These are phyloP conservation scores for Infundibulicybe gibba DNA, from an alignment of 768 basidiomycete species.

Conservation along the genomic window DNA sequence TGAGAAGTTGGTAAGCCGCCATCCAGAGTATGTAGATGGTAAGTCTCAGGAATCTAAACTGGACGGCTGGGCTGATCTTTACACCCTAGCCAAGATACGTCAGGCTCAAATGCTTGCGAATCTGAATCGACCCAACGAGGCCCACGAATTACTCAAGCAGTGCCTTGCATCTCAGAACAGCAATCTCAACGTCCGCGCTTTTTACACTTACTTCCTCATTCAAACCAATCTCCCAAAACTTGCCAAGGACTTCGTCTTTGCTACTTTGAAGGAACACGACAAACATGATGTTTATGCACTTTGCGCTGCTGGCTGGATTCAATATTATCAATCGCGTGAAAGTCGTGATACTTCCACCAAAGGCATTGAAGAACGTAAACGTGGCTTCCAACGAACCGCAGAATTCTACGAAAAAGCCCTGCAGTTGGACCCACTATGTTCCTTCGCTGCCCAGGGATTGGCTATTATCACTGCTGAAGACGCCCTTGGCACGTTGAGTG, in stretches of 20 bases:
- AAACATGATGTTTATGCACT: conserved; percentile 88
- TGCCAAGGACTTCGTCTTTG: conserved; percentile 88
- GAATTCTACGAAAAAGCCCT: conserved; percentile 95
- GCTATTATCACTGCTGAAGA: conserved; percentile 95
- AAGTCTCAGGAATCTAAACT: conserved; percentile 20
- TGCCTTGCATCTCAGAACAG: conserved; percentile 71
- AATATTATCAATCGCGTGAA: conserved; percentile 85
- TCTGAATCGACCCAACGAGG: conserved; percentile 71
- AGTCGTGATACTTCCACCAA: conserved; percentile 60
- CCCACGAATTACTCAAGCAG: conserved; percentile 89
- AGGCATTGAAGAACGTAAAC: conserved; percentile 66
- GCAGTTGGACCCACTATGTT: conserved; percentile 78
- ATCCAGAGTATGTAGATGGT: conserved; percentile 98
- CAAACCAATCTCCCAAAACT: conserved; percentile 65
- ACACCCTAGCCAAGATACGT: conserved; percentile 81
- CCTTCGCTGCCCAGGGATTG: conserved; percentile 91
- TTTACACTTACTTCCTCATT: conserved; percentile 90
- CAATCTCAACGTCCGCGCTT: conserved; percentile 87
- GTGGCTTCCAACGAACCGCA: conserved; percentile 75
- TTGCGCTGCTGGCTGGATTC: conserved; percentile 84
- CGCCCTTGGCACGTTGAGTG: conserved; percentile 66
- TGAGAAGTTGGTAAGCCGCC: conserved; percentile 78
- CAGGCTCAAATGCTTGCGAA: conserved; percentile 77
- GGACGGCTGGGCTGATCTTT: neutral
- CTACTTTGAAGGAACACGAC: conserved; percentile 82